These are phyloP conservation scores for Metschnikowia kunwiensis DNA, from an alignment of 805 yeast species.

Conservation along the genomic window DNA sequence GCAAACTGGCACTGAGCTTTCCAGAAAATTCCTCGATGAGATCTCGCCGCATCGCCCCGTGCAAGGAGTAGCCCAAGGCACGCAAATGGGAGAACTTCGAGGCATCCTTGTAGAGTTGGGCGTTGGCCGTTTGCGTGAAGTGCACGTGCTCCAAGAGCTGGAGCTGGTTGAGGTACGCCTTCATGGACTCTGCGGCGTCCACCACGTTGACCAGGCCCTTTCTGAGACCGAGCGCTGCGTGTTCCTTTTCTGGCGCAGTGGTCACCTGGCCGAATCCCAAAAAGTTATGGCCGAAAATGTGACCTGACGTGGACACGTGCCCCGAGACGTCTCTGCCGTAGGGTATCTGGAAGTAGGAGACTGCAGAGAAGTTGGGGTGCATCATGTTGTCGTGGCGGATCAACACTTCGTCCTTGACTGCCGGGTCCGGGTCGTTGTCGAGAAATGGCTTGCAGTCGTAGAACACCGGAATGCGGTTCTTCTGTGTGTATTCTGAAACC, in stretches of 20 bases:
- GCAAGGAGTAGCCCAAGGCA: slow-evolving; percentile 32
- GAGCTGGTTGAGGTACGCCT: slow-evolving; percentile 34
- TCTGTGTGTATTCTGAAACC: slow-evolving; percentile 23
- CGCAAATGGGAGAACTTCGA: slow-evolving; percentile 26
- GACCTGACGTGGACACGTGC: slow-evolving; percentile 32
- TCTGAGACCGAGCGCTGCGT: slow-evolving; percentile 25
- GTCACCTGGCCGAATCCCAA: slow-evolving; percentile 20
- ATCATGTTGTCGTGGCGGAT: slow-evolving; percentile 35
- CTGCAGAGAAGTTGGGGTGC: slow-evolving; percentile 35
- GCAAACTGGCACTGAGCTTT: slow-evolving; percentile 17
- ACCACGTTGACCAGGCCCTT: slow-evolving; percentile 29
- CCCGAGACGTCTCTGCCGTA: slow-evolving; percentile 36
- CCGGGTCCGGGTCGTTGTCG: slow-evolving; percentile 11
- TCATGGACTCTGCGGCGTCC: slow-evolving; percentile 24
- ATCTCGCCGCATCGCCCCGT: slow-evolving; percentile 27
- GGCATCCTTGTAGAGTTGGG: slow-evolving; percentile 11
- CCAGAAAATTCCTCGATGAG: slow-evolving; percentile 18
- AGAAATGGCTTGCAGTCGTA: slow-evolving; percentile 21
- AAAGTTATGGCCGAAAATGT: slow-evolving; percentile 32
- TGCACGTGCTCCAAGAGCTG: slow-evolving; percentile 35
- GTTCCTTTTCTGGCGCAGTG: slow-evolving; percentile 13
- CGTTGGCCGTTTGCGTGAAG: slow-evolving; percentile 11
- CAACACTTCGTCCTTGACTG: slow-evolving; percentile 25
- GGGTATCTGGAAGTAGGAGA: slow-evolving; percentile 35
- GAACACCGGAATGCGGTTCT: slow-evolving; percentile 19